Evolutionary conservation across 2,329 filamentous ascomycete species (phyloP).

Genomic region (Sclerotinia borealis): DNA sequence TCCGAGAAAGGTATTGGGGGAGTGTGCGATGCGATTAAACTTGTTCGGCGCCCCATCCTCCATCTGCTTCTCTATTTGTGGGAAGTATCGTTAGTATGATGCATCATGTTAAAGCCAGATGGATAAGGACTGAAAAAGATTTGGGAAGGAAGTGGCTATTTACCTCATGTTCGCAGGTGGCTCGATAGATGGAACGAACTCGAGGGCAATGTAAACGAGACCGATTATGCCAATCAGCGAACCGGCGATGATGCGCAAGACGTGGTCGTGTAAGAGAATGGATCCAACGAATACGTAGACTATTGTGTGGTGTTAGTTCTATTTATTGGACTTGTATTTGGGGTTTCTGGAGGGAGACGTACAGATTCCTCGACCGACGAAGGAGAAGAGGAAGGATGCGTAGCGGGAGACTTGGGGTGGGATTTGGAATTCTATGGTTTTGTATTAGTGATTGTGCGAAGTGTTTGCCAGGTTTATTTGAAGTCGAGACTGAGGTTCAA

Average conservation of each 20-base stretch:
- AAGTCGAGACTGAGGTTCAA: background rate
- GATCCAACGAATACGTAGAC: slow-evolving; percentile 96
- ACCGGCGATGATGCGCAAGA: slow-evolving; percentile 69
- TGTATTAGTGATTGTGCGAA: background rate
- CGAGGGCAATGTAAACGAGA: slow-evolving; percentile 66
- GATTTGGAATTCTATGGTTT: slow-evolving; percentile 72
- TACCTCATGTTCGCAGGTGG: slow-evolving; percentile 51
- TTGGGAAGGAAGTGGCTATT: background rate
- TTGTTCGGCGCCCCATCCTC: slow-evolving; percentile 32
- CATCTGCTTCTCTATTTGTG: slow-evolving; percentile 39
- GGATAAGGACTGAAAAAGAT: background rate
- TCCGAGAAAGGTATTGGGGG: background rate
- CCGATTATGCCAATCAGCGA: slow-evolving; percentile 72
- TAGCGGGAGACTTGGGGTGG: slow-evolving; percentile 89
- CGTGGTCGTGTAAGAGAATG: slow-evolving; percentile 65
- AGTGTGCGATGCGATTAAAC: slow-evolving; percentile 21
- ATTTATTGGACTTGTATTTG: slow-evolving; percentile 1
- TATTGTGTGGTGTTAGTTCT: slow-evolving; percentile 35
- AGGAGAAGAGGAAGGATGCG: slow-evolving; percentile 96
- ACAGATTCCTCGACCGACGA: slow-evolving; percentile 93
- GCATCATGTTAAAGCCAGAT: too few relatives aligned
- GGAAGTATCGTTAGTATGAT: background rate
- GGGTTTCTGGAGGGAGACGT: slow-evolving; percentile 39
- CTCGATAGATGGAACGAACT: slow-evolving; percentile 73
- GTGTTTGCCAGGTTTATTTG: background rate